Conservation (phyloP, 2,329 filamentous ascomycete species). For the Boeremia lycopersici region DNA sequence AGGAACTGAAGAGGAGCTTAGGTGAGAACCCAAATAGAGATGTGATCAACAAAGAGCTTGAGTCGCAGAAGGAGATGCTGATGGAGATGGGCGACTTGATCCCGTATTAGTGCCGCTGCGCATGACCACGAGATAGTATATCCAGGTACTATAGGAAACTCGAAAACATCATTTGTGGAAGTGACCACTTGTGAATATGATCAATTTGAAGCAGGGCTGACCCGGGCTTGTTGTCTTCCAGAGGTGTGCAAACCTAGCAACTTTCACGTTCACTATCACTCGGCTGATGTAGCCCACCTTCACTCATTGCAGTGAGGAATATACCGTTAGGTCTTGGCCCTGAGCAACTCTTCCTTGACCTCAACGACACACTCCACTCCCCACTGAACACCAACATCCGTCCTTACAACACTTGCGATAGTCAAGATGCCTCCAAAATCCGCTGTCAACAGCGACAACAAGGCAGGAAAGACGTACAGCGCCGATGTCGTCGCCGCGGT, state of each 20-base stretch:
- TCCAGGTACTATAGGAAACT: too few relatives aligned
- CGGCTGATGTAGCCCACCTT: conserved; percentile 1
- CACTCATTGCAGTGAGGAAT: conserved; percentile 1
- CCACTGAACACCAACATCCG: not conserved
- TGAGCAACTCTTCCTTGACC: not conserved
- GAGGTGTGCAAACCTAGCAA: not conserved
- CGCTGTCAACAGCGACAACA: not conserved
- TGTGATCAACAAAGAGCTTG: conserved; percentile 32
- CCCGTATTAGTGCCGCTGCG: conserved; percentile 6
- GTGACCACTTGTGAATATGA: too few relatives aligned
- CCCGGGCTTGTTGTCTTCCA: too few relatives aligned
- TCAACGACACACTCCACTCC: not conserved
- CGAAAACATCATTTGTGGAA: too few relatives aligned
- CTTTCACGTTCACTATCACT: conserved; percentile 13
- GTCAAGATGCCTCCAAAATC: conserved; percentile 5
- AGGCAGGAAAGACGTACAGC: conserved; percentile 14
- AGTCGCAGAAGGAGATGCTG: conserved; percentile 35
- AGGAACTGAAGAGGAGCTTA: conserved; percentile 27
- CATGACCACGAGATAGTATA: not conserved
- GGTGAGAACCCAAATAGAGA: conserved; percentile 26
- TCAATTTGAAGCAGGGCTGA: too few relatives aligned
- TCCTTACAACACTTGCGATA: not conserved
- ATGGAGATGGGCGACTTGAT: conserved; percentile 40
- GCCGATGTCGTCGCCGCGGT: conserved; percentile 24
- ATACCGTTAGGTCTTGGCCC: not conserved